Conservation (phyloP, 2,329 filamentous ascomycete genomes). For the Aspergillus jensenii region DNA sequence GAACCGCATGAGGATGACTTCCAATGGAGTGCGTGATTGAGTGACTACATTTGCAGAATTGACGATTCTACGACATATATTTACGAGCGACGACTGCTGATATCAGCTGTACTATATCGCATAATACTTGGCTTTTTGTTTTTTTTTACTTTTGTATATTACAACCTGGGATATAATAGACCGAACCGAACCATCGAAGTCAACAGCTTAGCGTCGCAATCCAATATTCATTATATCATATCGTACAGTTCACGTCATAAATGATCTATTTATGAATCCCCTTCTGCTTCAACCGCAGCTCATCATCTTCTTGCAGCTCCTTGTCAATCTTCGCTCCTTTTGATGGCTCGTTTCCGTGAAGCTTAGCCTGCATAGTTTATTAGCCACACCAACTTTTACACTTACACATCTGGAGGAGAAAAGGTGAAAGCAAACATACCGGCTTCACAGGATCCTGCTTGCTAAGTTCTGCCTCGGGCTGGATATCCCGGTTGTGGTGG, state of each 20-base stretch:
- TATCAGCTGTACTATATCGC: constrained; percentile 7
- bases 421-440: constrained; percentile 27
- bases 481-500: constrained; percentile 25
- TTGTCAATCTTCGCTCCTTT: constrained; percentile 49
- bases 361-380: constrained; percentile 34
- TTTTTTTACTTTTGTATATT: background rate
- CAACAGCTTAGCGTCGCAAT: background rate
- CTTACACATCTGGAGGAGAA: background rate
- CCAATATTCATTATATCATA: background rate
- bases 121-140: background rate
- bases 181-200: background rate
- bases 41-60: background rate
- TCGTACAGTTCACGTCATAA: background rate
- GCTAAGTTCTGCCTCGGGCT: constrained; percentile 38
- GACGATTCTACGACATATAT: constrained; percentile 7
- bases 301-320: constrained; percentile 45
- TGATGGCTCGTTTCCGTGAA: constrained; percentile 49
- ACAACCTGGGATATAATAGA: constrained; percentile 5
- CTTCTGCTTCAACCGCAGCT: constrained; percentile 46
- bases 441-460: constrained; percentile 46
- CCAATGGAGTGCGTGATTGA: constrained; percentile 27
- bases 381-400: constrained; percentile 3
- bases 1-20: constrained; percentile 33
- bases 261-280: constrained; percentile 34
- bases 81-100: constrained; percentile 14